Conservation (phyloP, 805 yeast genomes). For the Sungouiella thailandica region DNA sequence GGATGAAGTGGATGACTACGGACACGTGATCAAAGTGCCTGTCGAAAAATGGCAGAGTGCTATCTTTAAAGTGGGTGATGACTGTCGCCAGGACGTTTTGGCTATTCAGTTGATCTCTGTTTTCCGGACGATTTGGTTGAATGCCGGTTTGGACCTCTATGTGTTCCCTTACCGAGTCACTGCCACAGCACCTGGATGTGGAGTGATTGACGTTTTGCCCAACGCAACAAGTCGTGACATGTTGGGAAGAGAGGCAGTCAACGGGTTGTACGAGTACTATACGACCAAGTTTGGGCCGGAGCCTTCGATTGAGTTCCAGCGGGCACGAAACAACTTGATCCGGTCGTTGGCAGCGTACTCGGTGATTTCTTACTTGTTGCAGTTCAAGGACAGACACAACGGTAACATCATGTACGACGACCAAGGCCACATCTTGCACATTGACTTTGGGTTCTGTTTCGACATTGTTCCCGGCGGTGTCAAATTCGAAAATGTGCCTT, state of each 20-base stretch:
- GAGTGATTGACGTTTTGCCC: constrained; percentile 96
- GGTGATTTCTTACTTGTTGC: constrained; percentile 82
- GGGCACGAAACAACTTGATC: constrained; percentile 87
- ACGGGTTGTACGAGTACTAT: constrained; percentile 91
- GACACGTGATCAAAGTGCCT: constrained; percentile 27
- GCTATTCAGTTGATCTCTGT: constrained; percentile 89
- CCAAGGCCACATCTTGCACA: constrained; percentile 90
- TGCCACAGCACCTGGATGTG: constrained; percentile 99
- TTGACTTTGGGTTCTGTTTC: constrained; percentile 97
- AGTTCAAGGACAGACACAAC: constrained; percentile 95
- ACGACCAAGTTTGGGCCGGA: constrained; percentile 94
- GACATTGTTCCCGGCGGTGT: constrained; percentile 99
- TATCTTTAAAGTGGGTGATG: constrained; percentile 98
- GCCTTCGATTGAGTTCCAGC: constrained; percentile 80
- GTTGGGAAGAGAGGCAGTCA: constrained; percentile 98
- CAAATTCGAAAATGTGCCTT: constrained; percentile 96
- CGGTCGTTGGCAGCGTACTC: constrained; percentile 94
- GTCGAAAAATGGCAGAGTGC: constrained; percentile 87
- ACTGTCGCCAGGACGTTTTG: constrained; percentile 94
- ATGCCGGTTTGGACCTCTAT: constrained; percentile 81
- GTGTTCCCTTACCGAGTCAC: constrained; percentile 94
- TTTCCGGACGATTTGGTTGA: constrained; percentile 85
- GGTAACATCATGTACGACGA: constrained; percentile 97
- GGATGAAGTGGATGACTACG: constrained; percentile 38
- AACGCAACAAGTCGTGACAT: constrained; percentile 94